Evolutionary conservation across 371 early-diverging fungal species (phyloP), one percentile per base, ranked within the genome.

Genomic region (Coemansia linderi): DNA sequence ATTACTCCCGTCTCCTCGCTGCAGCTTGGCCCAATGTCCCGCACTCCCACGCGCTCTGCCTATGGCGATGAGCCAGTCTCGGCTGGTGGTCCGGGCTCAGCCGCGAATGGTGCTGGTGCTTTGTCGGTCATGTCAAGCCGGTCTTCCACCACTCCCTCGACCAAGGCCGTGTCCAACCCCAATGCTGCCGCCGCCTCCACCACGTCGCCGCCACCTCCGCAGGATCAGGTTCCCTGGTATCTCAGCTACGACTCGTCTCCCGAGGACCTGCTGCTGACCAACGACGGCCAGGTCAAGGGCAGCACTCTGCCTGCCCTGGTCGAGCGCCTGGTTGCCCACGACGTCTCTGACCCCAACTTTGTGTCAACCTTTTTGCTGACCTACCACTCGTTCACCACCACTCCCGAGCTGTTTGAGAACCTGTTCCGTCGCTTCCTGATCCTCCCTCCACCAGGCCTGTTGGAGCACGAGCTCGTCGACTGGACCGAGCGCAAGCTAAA

Each of bases 401-500:
- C 95, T 0, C 84, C 83, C 9, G 87, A 93, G 69, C 76, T 96
- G 37, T 88, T 96, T 68, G 81, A 86, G 33, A 80, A 84, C 33
- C 78, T 97, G 29, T 86, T 91, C 65, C 75, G 75, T 22, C 87
- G 96, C 62, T 95, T 90, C 72, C 80, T 85, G 41, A 83, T 95
- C 39, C 63, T 79, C 15, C 89, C 94, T 4, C 95, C 98, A 0
- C 75, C 80, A 0, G 88, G 86, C 24, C 71, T 97, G 50, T 80
- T 75, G 2, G 65, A 79, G 1, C 87, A 90, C 24, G 93, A 96
- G 67, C 59, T 87, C 12, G 85, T 84, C 17, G 76, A 86, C 2
- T 97, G 97, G 96, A 84, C 83, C 57, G 94, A 94, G 61, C 91
- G 90, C 75, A 95, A 96, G 74, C 83, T 90, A 52, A 91, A 87